Evolutionary conservation across 1,139 yeast genomes (phyloP).

Genomic region (Debaryomyces robertsiae): DNA sequence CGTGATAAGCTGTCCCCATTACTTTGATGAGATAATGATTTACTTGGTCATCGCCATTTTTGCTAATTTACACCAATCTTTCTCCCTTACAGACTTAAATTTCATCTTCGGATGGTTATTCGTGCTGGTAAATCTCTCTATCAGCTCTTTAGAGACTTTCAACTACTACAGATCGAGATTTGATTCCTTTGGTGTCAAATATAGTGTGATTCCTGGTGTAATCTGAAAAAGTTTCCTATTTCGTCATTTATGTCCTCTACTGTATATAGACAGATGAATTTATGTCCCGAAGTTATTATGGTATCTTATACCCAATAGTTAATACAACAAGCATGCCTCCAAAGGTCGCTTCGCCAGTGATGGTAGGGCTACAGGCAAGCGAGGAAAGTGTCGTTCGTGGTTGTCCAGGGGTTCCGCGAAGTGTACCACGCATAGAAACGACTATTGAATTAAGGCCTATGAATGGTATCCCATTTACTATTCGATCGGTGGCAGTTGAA

Average conservation of each 20-base stretch:
- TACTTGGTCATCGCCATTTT: conserved; percentile 46
- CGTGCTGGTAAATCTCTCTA: conserved; percentile 61
- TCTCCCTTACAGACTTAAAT: conserved; percentile 17
- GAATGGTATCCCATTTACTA: conserved; percentile 39
- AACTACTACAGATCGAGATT: conserved; percentile 48
- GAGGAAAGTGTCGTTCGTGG: conserved; percentile 55
- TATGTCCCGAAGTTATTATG: conserved; percentile 3
- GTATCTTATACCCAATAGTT: background rate
- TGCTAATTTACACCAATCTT: conserved; percentile 16
- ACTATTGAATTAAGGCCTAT: conserved; percentile 42
- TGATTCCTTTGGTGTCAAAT: conserved; percentile 21
- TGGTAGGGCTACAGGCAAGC: conserved; percentile 46
- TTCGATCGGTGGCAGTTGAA: conserved; percentile 42
- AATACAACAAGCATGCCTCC: conserved; percentile 19
- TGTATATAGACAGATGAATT: conserved; percentile 6
- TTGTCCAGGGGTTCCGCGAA: conserved; percentile 65
- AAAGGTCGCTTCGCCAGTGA: conserved; percentile 31
- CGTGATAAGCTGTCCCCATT: conserved; percentile 72
- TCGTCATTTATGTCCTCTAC: conserved; percentile 3
- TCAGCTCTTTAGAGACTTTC: conserved; percentile 63
- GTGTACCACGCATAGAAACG: conserved; percentile 54
- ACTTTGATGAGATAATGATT: conserved; percentile 70
- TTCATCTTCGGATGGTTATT: conserved; percentile 44
- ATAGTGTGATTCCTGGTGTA: conserved; percentile 26
- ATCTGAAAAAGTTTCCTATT: conserved; percentile 10